These are phyloP conservation scores for Inga oerstediana DNA, from an alignment of 306 rosid species.

Conservation along the genomic window DNA sequence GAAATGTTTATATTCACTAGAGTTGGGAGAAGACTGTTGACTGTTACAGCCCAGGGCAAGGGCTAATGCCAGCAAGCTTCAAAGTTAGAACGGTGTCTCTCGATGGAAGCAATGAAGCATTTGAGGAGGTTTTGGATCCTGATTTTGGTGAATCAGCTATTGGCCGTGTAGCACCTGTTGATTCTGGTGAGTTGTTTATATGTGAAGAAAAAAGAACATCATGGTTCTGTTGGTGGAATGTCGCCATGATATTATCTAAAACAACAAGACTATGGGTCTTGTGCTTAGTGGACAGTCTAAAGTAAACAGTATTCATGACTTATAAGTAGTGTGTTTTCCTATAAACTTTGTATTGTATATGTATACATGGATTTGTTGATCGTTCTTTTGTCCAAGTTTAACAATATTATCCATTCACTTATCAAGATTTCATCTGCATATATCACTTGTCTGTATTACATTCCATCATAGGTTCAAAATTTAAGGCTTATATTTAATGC, in stretches of 20 bases:
- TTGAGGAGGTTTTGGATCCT: conserved; percentile 89
- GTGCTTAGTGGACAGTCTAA: background rate
- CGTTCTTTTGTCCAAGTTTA: background rate
- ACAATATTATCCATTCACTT: background rate
- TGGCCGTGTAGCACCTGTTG: conserved; percentile 98
- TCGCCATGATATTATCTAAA: background rate
- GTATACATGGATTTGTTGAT: background rate
- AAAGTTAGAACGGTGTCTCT: conserved; percentile 71
- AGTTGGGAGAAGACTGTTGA: conserved; percentile 99
- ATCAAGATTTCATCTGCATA: background rate
- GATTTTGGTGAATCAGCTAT: conserved; percentile 99
- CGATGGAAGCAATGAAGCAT: conserved; percentile 71
- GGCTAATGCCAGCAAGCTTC: conserved; percentile 98
- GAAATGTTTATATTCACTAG: conserved; percentile 40
- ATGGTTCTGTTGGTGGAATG: background rate
- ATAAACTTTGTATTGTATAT: background rate
- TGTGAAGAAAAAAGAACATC: background rate
- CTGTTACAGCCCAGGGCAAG: conserved; percentile 98
- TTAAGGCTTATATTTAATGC: conserved; percentile 16
- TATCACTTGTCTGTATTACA: background rate
- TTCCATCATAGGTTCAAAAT: conserved; percentile 9
- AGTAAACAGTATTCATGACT: background rate
- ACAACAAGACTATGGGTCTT: background rate
- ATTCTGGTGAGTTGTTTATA: conserved; percentile 62
- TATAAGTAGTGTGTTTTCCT: background rate